Percentiles rank a stretch among this genome's conserved stretches.
phyloP scores from a whole-genome alignment of 352 stramenopile genomes.

The Globisporangium paddicum region DNA sequence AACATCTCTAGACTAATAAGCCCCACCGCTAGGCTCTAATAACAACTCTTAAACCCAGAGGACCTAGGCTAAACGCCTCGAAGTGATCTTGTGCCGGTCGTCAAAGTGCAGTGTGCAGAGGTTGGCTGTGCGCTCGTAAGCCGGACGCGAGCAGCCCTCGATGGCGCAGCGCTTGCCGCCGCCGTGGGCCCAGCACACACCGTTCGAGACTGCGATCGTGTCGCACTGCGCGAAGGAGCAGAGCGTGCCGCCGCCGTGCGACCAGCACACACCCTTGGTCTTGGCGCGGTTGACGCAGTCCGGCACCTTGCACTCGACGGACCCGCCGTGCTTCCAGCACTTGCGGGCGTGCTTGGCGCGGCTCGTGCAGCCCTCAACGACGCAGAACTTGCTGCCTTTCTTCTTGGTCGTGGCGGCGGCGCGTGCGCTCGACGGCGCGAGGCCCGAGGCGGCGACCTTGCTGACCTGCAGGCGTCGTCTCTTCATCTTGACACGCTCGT shows the following conservation, averaged over 20 bases:
- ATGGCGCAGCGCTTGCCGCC: slow-evolving; percentile 21
- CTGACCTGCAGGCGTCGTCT: background rate
- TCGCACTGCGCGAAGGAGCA: slow-evolving; percentile 38
- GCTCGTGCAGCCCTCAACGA: slow-evolving; percentile 43
- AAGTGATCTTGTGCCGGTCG: slow-evolving; percentile 14
- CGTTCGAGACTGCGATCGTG: slow-evolving; percentile 53
- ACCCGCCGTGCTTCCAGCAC: slow-evolving; percentile 58
- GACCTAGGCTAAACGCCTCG: background rate
- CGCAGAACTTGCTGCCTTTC: slow-evolving; percentile 57
- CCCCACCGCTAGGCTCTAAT: too few relatives aligned
- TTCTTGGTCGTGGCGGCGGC: slow-evolving; percentile 10
- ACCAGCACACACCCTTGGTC: slow-evolving; percentile 60
- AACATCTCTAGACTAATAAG: background rate
- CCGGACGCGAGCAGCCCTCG: slow-evolving; percentile 23
- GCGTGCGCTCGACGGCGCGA: background rate
- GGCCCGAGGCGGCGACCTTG: background rate
- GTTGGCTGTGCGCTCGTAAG: slow-evolving; percentile 50
- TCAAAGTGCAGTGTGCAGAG: slow-evolving; percentile 47
- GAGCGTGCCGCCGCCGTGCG: slow-evolving; percentile 47
- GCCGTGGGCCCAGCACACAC: slow-evolving; percentile 41
- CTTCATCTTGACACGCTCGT: slow-evolving; percentile 10
- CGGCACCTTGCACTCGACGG: slow-evolving; percentile 50
- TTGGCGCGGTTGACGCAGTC: slow-evolving; percentile 55
- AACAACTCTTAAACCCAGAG: too few relatives aligned
- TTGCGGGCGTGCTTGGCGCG: slow-evolving; percentile 44